Evolutionary conservation across 176 grass and related monocot genomes (phyloP), one percentile per base, ranked within the genome.

Genomic region (Eremochloa ophiuroides): DNA sequence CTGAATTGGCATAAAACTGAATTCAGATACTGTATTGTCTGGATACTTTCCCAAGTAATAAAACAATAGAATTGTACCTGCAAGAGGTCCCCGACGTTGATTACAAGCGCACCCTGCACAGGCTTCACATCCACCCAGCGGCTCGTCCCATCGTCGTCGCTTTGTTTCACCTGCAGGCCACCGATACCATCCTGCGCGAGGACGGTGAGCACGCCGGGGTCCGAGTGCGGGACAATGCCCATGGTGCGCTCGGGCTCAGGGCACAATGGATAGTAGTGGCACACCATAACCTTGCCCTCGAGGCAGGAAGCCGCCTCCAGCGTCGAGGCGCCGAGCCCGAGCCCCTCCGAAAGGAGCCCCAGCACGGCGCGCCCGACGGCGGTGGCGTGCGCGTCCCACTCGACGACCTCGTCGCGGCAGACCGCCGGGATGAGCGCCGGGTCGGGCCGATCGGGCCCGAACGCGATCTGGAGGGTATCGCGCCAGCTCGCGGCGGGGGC

Each of bases 251-350:
- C 87, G 11, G 94, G 94, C 87, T 97, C 89, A 0, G 94, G 94
- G 85, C 91, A 97, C 37, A 82, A 83, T 9, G 94, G 94, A 70
- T 97, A 97, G 87, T 97, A 97, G 59, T 97, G 94, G 85, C 94
- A 92, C 28, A 75, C 91, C 87, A 94, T 92, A 41, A 75, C 2
- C 69, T 71, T 97, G 39, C 91, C 89, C 26, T 92, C 87, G 2
- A 87, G 74, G 46, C 83, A 88, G 23, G 91, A 88, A 6, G 77
- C 28, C 53, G 74, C 82, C 70, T 84, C 85, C 35, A 94, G 76
- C 67, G 28, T 9, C 8, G 74, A 34, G 3, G 69, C 15, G 1
- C 17, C 42, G 7, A 89, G 35, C 10, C 91, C 89, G 4, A 97
- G 89, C 35, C 89, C 91, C 83, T 90, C 77, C 29, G 89, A 86